Evolutionary conservation across 2,329 filamentous ascomycete genomes (phyloP), one percentile per base, ranked within the genome.

Genomic region (Ophiocordyceps polyrhachis-furcata): DNA sequence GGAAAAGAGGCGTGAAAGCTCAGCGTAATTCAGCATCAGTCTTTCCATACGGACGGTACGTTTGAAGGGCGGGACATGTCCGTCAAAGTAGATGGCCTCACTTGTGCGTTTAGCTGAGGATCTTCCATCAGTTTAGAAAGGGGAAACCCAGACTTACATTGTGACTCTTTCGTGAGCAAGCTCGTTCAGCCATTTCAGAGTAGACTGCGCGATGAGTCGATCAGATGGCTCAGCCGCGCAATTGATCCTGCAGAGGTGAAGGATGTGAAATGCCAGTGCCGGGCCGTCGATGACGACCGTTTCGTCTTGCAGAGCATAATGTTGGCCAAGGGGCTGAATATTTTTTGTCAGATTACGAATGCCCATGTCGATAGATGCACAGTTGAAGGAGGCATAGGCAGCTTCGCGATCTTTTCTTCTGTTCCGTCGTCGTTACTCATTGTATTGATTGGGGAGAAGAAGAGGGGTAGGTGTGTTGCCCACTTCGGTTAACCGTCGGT

Each of bases 21-120:
- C 68, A 4, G 63, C 61, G 8, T 81, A 73, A 20, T 68, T 73
- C 19, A 66, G 69, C 43, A 75, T 64, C 32, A 83, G 66, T 31
- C 86, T 71, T 11, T 70, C 59, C 43, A 79, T 62, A 5, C 86
- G 73, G 7, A 76, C 74, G 0, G 63, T 57, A 31, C 70, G 68
- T 56, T 94, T 94, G 5, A 67, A 60, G 0, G 58, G 47, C 0
- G 89, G 89, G 1, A 96, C 68, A 46, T 76, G 79, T 14, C 87
- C 87, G 58, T 96, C 89, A 53, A 96, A 95, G 57, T 81, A 87
- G 44, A 95, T 82, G 42, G 70, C 75, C 47, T 74, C 64, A 41
- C 58, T 58, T 49, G 23, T 14, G 14, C 8, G 11, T 4, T 38
- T 38, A 38, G 35, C 17, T 17, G n/a, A 17, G 35, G n/a, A 20